Conservation (phyloP, 768 basidiomycete genomes). For the Gyrodon lividus region DNA sequence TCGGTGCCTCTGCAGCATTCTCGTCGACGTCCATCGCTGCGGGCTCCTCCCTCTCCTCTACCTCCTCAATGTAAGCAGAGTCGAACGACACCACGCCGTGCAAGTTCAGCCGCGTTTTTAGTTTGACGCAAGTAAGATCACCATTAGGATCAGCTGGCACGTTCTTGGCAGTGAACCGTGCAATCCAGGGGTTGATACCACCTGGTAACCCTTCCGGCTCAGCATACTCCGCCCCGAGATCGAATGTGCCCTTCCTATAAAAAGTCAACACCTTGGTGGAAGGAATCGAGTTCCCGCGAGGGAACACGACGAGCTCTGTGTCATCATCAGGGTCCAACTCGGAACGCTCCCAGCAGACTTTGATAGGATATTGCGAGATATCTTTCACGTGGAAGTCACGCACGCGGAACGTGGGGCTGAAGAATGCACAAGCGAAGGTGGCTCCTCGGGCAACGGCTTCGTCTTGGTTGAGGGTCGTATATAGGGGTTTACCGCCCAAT, state of each 20-base stretch:
- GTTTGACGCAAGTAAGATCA: constrained; percentile 80
- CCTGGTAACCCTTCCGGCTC: constrained; percentile 73
- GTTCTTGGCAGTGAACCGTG: constrained; percentile 76
- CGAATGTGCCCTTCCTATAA: constrained; percentile 86
- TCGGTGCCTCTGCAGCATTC: constrained; percentile 43
- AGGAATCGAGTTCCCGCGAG: constrained; percentile 78
- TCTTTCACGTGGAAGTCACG: constrained; percentile 92
- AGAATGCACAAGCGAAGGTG: constrained; percentile 95
- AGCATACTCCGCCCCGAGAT: constrained; percentile 82
- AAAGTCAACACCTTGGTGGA: constrained; percentile 96
- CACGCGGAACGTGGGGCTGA: constrained; percentile 97
- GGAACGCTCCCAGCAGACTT: constrained; percentile 79
- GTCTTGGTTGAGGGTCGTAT: constrained; percentile 94
- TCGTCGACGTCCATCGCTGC: constrained; percentile 68
- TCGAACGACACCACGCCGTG: constrained; percentile 90
- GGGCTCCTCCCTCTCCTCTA: constrained; percentile 71
- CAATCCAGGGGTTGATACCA: constrained; percentile 81
- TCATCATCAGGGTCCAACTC: constrained; percentile 82
- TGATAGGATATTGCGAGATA: constrained; percentile 85
- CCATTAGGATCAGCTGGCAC: constrained; percentile 69
- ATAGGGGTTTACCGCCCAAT: constrained; percentile 82
- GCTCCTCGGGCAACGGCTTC: constrained; percentile 96
- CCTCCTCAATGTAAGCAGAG: constrained; percentile 78
- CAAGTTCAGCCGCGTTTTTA: constrained; percentile 85
- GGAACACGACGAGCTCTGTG: constrained; percentile 90